phyloP scores from a whole-genome alignment of 257 asterid genomes.

The Buddleja alternifolia region DNA sequence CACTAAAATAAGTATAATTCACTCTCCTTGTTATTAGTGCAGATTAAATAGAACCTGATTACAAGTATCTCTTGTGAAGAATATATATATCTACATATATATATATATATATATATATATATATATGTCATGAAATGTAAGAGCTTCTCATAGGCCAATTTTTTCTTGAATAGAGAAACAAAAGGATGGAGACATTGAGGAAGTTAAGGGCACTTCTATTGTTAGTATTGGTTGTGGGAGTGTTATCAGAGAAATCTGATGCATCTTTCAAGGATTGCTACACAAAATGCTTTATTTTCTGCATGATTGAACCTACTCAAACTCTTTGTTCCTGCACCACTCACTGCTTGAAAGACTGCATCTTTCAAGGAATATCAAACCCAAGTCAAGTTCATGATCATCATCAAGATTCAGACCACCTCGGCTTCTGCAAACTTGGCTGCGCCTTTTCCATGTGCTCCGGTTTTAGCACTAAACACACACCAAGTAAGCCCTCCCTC shows the following conservation, averaged over 20 bases:
- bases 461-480: slow-evolving; percentile 54
- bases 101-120: background rate
- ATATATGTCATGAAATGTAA: background rate
- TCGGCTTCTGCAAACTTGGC: slow-evolving; percentile 82
- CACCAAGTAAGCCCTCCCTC: slow-evolving; percentile 58
- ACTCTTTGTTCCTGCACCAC: slow-evolving; percentile 89
- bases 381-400: slow-evolving; percentile 22
- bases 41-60: too few species aligned
- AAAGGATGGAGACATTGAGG: slow-evolving; percentile 41
- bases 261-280: slow-evolving; percentile 85
- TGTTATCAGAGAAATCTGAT: slow-evolving; percentile 41
- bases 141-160: slow-evolving; percentile 17
- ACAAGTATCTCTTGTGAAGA: too few species aligned
- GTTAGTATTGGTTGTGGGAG: slow-evolving; percentile 45
- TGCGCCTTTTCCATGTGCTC: slow-evolving; percentile 89
- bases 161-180: background rate
- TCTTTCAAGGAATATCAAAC: slow-evolving; percentile 45
- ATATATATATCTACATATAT: background rate
- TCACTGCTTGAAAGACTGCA: slow-evolving; percentile 83
- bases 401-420: slow-evolving; percentile 37
- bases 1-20: too few species aligned
- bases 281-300: slow-evolving; percentile 79
- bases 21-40: too few species aligned
- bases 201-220: slow-evolving; percentile 43
- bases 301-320: slow-evolving; percentile 85